Evolutionary conservation across 2,329 filamentous ascomycete species (phyloP).

Genomic region (Ustilaginoidea virens): DNA sequence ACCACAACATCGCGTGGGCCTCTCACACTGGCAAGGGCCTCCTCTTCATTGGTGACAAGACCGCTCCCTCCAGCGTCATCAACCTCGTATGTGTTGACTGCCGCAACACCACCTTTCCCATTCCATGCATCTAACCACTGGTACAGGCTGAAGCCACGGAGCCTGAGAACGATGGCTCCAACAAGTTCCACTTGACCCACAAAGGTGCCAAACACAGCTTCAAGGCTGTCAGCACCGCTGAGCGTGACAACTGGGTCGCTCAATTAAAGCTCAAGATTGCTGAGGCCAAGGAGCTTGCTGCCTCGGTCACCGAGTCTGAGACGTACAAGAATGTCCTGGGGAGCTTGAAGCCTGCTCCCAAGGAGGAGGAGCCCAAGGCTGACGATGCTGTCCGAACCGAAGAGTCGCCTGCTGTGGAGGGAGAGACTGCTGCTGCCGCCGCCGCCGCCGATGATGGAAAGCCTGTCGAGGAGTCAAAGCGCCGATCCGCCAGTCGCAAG

Average conservation of each 20-base stretch:
- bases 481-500: conserved; percentile 49
- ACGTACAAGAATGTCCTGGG: conserved; percentile 78
- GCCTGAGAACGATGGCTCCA: conserved; percentile 56
- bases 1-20: conserved; percentile 77
- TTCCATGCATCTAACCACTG: too few species aligned
- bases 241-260: conserved; percentile 86
- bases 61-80: conserved; percentile 64
- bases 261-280: conserved; percentile 69
- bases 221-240: conserved; percentile 58
- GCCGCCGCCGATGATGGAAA: conserved; percentile 17
- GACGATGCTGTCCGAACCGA: conserved; percentile 23
- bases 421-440: conserved; percentile 15
- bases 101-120: too few species aligned
- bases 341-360: conserved; percentile 35
- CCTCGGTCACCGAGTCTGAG: conserved; percentile 61
- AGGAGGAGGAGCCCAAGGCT: conserved; percentile 19
- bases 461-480: conserved; percentile 37
- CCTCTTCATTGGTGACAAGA: conserved; percentile 81
- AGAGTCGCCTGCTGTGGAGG: conserved; percentile 14
- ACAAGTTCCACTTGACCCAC: conserved; percentile 76
- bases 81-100: conserved; percentile 50
- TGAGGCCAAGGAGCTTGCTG: conserved; percentile 70
- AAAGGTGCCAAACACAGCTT: conserved; percentile 87
- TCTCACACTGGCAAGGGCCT: conserved; percentile 90
- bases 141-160: conserved; percentile 50